Evolutionary conservation across 345 rosid species (phyloP).

Genomic region (Hibiscus mutabilis): DNA sequence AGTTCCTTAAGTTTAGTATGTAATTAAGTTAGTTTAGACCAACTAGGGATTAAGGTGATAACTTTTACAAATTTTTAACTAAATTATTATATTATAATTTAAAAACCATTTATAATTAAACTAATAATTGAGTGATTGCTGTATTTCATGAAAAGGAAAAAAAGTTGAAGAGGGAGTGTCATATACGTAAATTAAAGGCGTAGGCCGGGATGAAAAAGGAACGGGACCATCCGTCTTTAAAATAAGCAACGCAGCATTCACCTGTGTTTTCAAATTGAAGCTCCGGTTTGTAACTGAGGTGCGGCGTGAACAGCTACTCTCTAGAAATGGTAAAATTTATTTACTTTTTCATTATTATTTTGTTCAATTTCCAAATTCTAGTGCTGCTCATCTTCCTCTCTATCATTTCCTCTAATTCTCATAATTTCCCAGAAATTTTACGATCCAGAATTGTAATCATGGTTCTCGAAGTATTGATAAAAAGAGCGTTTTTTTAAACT

Average conservation of each 20-base stretch:
- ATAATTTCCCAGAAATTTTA: neutral
- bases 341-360: neutral
- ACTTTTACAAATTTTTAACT: too few relatives aligned
- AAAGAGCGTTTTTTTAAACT: too few relatives aligned
- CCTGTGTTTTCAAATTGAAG: neutral
- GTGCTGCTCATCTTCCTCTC: neutral
- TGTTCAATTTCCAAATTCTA: too few relatives aligned
- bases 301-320: too few relatives aligned
- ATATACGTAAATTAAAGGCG: slow-evolving; percentile 9
- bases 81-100: too few relatives aligned
- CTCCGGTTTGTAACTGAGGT: neutral
- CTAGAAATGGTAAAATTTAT: slow-evolving; percentile 15
- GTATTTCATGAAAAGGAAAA: too few relatives aligned
- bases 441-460: neutral
- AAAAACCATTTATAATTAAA: too few relatives aligned
- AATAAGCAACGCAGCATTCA: neutral
- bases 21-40: too few relatives aligned
- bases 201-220: neutral
- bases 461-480: too few relatives aligned
- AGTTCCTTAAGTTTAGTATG: too few relatives aligned
- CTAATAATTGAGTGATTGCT: too few relatives aligned
- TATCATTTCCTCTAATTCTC: neutral
- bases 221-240: neutral
- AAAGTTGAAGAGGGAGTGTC: neutral
- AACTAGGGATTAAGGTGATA: too few relatives aligned